Evolutionary conservation across 2,329 filamentous ascomycete genomes (phyloP).

Genomic region (Scleromitrula shiraiana): DNA sequence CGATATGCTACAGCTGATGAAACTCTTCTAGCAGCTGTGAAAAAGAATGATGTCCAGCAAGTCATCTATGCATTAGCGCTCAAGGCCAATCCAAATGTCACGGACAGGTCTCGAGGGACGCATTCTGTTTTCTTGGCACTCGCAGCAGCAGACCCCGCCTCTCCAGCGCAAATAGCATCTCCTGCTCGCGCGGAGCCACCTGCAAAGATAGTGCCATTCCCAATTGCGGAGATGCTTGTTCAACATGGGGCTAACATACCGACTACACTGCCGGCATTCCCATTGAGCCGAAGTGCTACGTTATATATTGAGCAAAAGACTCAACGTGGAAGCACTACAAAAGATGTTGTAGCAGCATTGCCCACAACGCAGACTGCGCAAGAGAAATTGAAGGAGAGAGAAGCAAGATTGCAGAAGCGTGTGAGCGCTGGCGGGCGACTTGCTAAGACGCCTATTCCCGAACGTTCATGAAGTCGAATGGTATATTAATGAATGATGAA

Average conservation of each 20-base stretch:
- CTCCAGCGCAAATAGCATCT: slow-evolving; percentile 48
- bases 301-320: slow-evolving; percentile 77
- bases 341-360: slow-evolving; percentile 55
- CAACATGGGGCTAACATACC: slow-evolving; percentile 94
- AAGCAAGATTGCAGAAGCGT: slow-evolving; percentile 66
- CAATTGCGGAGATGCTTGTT: slow-evolving; percentile 80
- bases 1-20: slow-evolving; percentile 76
- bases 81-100: slow-evolving; percentile 75
- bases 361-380: slow-evolving; percentile 40
- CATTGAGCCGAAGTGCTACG: slow-evolving; percentile 71
- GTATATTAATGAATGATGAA: slow-evolving; percentile 23
- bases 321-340: slow-evolving; percentile 35
- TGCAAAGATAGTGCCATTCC: slow-evolving; percentile 59
- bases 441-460: slow-evolving; percentile 35
- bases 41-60: slow-evolving; percentile 90
- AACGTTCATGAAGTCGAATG: slow-evolving; percentile 19
- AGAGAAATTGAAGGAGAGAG: slow-evolving; percentile 55
- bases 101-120: slow-evolving; percentile 79
- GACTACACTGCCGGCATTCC: slow-evolving; percentile 65
- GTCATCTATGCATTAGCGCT: slow-evolving; percentile 87
- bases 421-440: slow-evolving; percentile 70
- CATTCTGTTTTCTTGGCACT: slow-evolving; percentile 87
- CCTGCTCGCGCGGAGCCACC: slow-evolving; percentile 34
- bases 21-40: slow-evolving; percentile 82
- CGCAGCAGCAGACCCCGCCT: slow-evolving; percentile 83